Evolutionary conservation across 306 rosid species (phyloP), one percentile per base, ranked within the genome.

Genomic region (Herpetospermum pedunculosum): DNA sequence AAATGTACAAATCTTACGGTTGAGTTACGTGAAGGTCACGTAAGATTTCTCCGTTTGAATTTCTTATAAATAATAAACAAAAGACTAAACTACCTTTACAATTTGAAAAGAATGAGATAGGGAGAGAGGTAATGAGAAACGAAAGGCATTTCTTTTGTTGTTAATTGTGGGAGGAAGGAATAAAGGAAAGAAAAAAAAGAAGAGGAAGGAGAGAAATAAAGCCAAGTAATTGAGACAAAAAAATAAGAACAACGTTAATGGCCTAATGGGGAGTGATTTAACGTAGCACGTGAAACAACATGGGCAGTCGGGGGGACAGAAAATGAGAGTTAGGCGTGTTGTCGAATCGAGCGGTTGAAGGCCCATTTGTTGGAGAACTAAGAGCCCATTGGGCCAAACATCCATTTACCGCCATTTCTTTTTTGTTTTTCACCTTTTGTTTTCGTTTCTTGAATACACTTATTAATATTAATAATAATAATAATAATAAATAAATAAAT

Each of bases 291-390:
- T 68, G 73, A 68, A 68, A 12, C 54, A 68, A 68, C 73, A 41
- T 68, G 73, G 73, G 53, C 37, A 68, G 73, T 40, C 52, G 70
- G 73, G 72, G 73, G 50, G 73, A 43, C 73, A 41, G 73, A 68
- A 25, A 68, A 41, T 21, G 53, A 43, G 54, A 2, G 73, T 68
- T 68, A 41, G 50, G 73, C 52, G 73, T 2, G 8, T 68, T 41
- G 53, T 68, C 73, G 11, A 68, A 0, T 68, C 73, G 18, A 65
- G 30, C 48, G 6, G 68, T 41, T 59, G 41, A 63, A 30, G 48
- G 70, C 70, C 70, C 70, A 63, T 62, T 8, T n/a, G n/a, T n/a
- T n/a, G n/a, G n/a, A n/a, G n/a, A 2, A 3, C 2, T 6, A 35
- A 60, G 8, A 65, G 72, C 72, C 72, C 72, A 65, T 21, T 62